Evolutionary conservation across 2,329 filamentous ascomycete genomes (phyloP), one percentile per base, ranked within the genome.

Genomic region (Truncatella angustata): DNA sequence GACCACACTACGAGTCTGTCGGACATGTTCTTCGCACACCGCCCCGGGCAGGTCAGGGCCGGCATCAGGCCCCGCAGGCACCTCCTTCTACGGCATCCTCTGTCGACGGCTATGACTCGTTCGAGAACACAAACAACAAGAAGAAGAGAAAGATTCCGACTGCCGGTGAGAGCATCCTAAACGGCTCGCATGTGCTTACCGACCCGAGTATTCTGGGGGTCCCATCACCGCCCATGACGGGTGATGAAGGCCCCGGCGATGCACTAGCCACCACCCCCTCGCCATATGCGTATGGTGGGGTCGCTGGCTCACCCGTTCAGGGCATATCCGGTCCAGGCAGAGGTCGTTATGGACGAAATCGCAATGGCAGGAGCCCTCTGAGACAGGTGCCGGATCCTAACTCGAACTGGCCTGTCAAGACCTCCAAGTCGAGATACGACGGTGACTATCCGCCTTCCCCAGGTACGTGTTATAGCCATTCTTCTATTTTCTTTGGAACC

Each of bases 101-200:
- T 3, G 75, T 83, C 10, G 93, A 97, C 67, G 91, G 92, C 12
- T 97, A 97, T 68, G 94, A 99, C 69, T 94, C 91, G 5, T 96
- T 97, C 63, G 94, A 99, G 70, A 97, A 97, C 64, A 96, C 91
- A 32, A 97, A 96, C 70, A 99, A 99, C 68, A 99, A 99, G 73
- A 99, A 97, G 77, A 97, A 99, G 72, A 84, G 94, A 60, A 99
- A 99, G 73, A 97, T 99, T 34, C 94, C 94, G 0, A 91, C 91
- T 0, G 91, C 90, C 9, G 88, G 90, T 16, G 88, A 90, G 62
- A 77, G 85, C 12, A 81, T 70, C 3, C 60, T 78, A 18, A 74
- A 72, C 47, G 70, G 71, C 3, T 63, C 67, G 5, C 77, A 80
- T 54, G 63, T 64, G 4, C 58, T 71, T 16, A 68, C 62, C 37